These are phyloP conservation scores for Shiraia sp. DNA, from an alignment of 2,329 filamentous ascomycete species.

Conservation along the genomic window DNA sequence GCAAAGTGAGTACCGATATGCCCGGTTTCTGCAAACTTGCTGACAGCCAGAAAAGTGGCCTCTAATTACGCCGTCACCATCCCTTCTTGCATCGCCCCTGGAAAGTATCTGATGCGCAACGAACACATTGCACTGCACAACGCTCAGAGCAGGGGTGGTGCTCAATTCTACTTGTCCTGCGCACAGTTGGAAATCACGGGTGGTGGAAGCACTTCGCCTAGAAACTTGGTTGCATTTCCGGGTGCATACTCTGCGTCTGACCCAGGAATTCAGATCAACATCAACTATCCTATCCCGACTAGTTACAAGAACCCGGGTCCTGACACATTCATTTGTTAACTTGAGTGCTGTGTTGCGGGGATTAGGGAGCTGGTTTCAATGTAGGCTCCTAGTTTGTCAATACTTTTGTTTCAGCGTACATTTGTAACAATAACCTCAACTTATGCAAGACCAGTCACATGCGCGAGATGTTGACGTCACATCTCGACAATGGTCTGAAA, in stretches of 20 bases:
- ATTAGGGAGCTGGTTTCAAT: too few relatives aligned
- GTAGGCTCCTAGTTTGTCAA: too few relatives aligned
- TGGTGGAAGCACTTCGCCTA: constrained; percentile 42
- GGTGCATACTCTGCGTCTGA: constrained; percentile 43
- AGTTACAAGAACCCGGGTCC: constrained; percentile 1
- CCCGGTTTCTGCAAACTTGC: too few relatives aligned
- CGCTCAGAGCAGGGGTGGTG: constrained; percentile 36
- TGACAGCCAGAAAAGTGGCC: too few relatives aligned
- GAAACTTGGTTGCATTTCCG: constrained; percentile 47
- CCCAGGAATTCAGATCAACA: constrained; percentile 7
- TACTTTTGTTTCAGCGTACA: too few relatives aligned
- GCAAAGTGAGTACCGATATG: too few relatives aligned
- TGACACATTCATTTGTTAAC: background rate
- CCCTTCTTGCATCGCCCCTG: constrained; percentile 46
- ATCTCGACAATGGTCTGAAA: too few relatives aligned
- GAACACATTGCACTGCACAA: constrained; percentile 53
- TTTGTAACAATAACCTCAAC: too few relatives aligned
- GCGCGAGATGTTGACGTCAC: too few relatives aligned
- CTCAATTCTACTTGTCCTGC: constrained; percentile 52
- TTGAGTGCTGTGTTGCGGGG: too few relatives aligned
- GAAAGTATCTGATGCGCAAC: constrained; percentile 51
- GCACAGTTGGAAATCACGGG: constrained; percentile 50
- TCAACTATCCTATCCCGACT: constrained; percentile 1
- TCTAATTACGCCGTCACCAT: too few relatives aligned
- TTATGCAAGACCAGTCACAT: too few relatives aligned